Conservation (phyloP, 208 protist genomes). For the Trichomonas gallinae region DNA sequence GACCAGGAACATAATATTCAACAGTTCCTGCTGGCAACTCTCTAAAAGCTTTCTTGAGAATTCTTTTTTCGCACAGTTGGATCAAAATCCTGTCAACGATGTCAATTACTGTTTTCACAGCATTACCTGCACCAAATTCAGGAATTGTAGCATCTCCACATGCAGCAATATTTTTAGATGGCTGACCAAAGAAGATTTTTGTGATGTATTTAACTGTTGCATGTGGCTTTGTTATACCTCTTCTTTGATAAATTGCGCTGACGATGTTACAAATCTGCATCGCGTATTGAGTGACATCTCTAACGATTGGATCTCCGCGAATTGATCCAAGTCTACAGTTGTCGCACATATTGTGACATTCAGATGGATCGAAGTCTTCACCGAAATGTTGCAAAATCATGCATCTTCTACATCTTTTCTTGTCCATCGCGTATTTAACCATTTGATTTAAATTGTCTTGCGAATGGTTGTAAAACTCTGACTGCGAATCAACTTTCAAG, state of each 20-base stretch:
- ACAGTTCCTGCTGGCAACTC: background rate
- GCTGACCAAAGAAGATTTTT: background rate
- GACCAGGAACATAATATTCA: background rate
- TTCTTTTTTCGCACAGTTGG: background rate
- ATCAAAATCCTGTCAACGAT: background rate
- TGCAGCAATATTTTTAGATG: background rate
- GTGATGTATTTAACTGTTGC: background rate
- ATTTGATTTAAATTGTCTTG: background rate
- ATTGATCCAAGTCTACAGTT: background rate
- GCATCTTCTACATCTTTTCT: background rate
- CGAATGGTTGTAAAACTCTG: background rate
- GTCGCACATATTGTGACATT: slow-evolving; percentile 21
- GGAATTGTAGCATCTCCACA: background rate
- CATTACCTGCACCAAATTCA: background rate
- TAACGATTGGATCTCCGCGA: background rate
- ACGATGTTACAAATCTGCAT: background rate
- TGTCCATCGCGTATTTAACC: background rate
- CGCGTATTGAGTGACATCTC: background rate
- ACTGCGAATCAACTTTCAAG: background rate
- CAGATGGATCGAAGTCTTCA: background rate
- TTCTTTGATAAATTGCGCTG: background rate
- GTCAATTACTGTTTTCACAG: background rate
- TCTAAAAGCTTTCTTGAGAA: background rate
- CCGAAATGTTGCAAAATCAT: slow-evolving; percentile 10
- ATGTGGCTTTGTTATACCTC: background rate